A percentile compares a stretch with the other conserved stretches of the same genome.
Conservation (phyloP, 176 grass and related monocot species). For the Zea mays region Zm-B73-REFERENCE-NAM-5.0 NC_050097.1:89233501-89234000, state of each 20-base stretch:
- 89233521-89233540: constrained; percentile 79
- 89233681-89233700: constrained; percentile 91
- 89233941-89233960: not conserved
- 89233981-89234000: not conserved
- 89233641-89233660: constrained; percentile 74
- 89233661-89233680: constrained; percentile 47
- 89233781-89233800: no score
- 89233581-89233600: constrained; percentile 83
- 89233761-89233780: no score
- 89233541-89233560: constrained; percentile 81
- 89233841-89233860: not conserved
- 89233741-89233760: no score
- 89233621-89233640: constrained; percentile 83
- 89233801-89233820: not conserved
- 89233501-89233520: constrained; percentile 91
- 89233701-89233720: constrained; percentile 84
- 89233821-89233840: not conserved
- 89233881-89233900: not conserved
- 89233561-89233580: constrained; percentile 90
- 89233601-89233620: constrained; percentile 81
- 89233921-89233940: not conserved
- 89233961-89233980: not conserved
- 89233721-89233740: constrained; percentile 67
- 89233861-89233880: not conserved
- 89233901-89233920: not conserved